These are phyloP conservation scores for Sugiyamaella americana DNA, from an alignment of 805 yeast species.

Conservation along the genomic window DNA sequence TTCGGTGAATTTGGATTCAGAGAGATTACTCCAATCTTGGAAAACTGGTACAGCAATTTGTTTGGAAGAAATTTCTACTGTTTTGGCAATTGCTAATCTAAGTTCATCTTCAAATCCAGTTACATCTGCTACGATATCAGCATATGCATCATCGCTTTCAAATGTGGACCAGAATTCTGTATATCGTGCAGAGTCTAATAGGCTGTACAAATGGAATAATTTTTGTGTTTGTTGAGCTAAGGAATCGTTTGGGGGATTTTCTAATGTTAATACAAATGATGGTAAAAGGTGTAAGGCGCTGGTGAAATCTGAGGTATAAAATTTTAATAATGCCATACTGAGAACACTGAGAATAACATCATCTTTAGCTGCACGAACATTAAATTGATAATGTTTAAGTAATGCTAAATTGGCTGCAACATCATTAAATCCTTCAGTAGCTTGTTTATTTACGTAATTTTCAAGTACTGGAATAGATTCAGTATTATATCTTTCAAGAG, in stretches of 20 bases:
- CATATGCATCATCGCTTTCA: slow-evolving; percentile 28
- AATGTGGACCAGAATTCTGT: slow-evolving; percentile 31
- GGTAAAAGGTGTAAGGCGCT: slow-evolving; percentile 43
- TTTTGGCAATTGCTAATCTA: slow-evolving; percentile 28
- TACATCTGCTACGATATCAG: slow-evolving; percentile 33
- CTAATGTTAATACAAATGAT: slow-evolving; percentile 30
- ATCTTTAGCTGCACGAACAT: slow-evolving; percentile 35
- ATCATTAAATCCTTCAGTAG: slow-evolving; percentile 32
- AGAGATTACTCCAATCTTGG: slow-evolving; percentile 28
- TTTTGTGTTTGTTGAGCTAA: slow-evolving; percentile 25
- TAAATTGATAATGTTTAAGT: slow-evolving; percentile 38
- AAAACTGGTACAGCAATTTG: slow-evolving; percentile 26
- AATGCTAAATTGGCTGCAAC: slow-evolving; percentile 43
- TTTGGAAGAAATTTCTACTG: slow-evolving; percentile 26
- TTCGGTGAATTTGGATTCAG: slow-evolving; percentile 22
- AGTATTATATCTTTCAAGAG: slow-evolving; percentile 42
- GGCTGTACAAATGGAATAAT: slow-evolving; percentile 27
- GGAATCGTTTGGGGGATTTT: slow-evolving; percentile 23
- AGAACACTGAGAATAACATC: slow-evolving; percentile 36
- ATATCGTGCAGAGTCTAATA: slow-evolving; percentile 29
- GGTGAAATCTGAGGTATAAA: slow-evolving; percentile 39
- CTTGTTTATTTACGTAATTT: slow-evolving; percentile 40
- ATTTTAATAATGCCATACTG: slow-evolving; percentile 38
- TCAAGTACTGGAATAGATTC: slow-evolving; percentile 40
- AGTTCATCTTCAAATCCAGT: slow-evolving; percentile 30